These are phyloP conservation scores for Erodium texanum DNA, from an alignment of 441 rosid genomes.

Conservation along the genomic window DNA sequence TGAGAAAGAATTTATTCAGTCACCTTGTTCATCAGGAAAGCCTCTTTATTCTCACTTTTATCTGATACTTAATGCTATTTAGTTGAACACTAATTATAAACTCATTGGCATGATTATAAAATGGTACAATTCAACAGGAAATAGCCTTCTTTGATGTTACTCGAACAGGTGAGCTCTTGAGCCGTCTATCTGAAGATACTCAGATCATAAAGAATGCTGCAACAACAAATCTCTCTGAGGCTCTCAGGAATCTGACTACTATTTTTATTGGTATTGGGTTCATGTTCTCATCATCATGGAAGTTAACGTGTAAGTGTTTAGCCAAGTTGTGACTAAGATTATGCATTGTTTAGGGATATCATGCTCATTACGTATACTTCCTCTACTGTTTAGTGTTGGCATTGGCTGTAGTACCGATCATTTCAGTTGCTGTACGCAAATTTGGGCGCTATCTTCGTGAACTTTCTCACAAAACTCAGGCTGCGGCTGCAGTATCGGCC, in stretches of 20 bases:
- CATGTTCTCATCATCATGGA: constrained; percentile 93
- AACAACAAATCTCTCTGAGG: constrained; percentile 90
- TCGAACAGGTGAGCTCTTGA: constrained; percentile 86
- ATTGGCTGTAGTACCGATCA: constrained; percentile 64
- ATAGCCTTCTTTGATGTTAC: constrained; percentile 90
- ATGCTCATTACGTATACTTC: constrained; percentile 10
- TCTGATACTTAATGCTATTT: not conserved
- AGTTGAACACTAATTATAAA: not conserved
- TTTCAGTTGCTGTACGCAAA: constrained; percentile 60
- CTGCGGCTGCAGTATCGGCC: constrained; percentile 89
- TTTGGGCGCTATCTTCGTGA: constrained; percentile 82
- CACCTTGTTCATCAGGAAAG: constrained; percentile 78
- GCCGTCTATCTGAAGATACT: constrained; percentile 89
- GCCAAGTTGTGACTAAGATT: not conserved
- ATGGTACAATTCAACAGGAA: constrained; percentile 43
- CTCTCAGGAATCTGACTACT: constrained; percentile 70
- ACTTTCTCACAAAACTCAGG: constrained; percentile 83
- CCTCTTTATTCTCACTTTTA: not conserved
- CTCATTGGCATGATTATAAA: not conserved
- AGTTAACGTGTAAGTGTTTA: constrained; percentile 56
- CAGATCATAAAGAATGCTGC: constrained; percentile 96
- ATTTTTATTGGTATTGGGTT: constrained; percentile 71
- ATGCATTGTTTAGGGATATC: not conserved
- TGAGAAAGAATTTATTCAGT: constrained; percentile 67
- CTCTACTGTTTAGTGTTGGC: constrained; percentile 52